Base-by-base conservation (phyloP, 2,329 filamentous ascomycete genomes). In the Clonostachys byssicola region DNA sequence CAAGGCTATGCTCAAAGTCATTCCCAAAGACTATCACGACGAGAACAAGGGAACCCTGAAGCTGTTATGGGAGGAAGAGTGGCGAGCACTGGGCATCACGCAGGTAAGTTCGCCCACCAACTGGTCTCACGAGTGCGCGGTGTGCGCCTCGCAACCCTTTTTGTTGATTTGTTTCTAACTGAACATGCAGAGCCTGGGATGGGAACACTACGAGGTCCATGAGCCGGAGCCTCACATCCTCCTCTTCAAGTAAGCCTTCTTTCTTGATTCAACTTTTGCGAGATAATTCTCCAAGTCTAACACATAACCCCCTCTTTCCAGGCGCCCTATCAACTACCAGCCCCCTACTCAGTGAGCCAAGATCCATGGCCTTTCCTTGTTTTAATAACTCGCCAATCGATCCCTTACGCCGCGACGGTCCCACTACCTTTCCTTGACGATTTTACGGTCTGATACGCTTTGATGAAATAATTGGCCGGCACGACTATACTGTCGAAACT, bases 171-270 rank as follows among this genome's bases (percentile, higher is more conserved):
- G 30, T 33, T 39, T 20, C 40, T 40, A 16, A 43, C 18, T 17
- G 40, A 36, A 42, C 39, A 12, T 18, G 44, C 64, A 97, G 92
- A 97, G 92, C 75, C 76, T 99, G 60, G 94, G 94, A 49, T 99
- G 94, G 94, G 92, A 97, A 67, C 94, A 99, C 69, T 99, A 99
- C 66, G 94, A 99, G 70, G 94, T 99, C 47, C 94, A 99, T 68
- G 94, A 97, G 69, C 94, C 94, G 40, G 94, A 99, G 73, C 94
- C 94, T 54, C 94, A 99, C 68, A 99, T 99, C 61, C 80, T 99
- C 47, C 81, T 99, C 34, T 99, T 99, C 81, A 99, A 99, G 92
- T 96, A 74, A 68, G 88, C 76, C 38, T 13, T 14, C 20, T 42
- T 38, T 30, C 34, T 47, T 39, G 36, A 39, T 39, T 4, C 36